A percentile compares a stretch with the other conserved stretches of the same genome.
These are phyloP conservation scores for Raffaelea deltoideospora DNA, from an alignment of 2,329 filamentous ascomycete species.

Conservation along the genomic window DNA sequence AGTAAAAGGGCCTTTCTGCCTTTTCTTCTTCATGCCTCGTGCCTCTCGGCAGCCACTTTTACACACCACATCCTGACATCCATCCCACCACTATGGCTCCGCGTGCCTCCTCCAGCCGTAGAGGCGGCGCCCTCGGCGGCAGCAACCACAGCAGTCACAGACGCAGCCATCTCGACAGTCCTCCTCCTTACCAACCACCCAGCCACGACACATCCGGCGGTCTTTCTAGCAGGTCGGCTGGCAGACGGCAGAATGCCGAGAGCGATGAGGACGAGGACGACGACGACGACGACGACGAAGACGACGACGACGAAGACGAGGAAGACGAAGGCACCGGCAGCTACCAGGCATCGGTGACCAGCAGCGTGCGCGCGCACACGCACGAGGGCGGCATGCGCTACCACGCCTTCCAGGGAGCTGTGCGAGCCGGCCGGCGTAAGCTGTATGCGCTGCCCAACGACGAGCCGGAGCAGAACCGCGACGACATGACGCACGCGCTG, in stretches of 20 bases:
- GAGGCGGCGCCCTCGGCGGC: too few species aligned
- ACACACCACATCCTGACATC: too few species aligned
- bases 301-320: conserved; percentile 11
- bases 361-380: conserved; percentile 15
- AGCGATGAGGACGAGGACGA: conserved; percentile 2
- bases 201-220: too few species aligned
- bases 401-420: conserved; percentile 16
- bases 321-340: conserved; percentile 9
- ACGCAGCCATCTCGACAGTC: too few species aligned
- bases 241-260: too few species aligned
- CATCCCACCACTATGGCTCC: too few species aligned
- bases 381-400: conserved; percentile 20
- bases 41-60: too few species aligned
- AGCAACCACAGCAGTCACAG: neutral
- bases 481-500: conserved; percentile 25
- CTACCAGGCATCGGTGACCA: conserved; percentile 15
- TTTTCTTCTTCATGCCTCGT: too few species aligned
- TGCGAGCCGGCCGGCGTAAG: neutral
- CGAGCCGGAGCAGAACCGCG: conserved; percentile 24
- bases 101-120: too few species aligned
- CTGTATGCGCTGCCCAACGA: conserved; percentile 21
- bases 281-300: conserved; percentile 10
- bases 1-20: too few species aligned
- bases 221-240: too few species aligned
- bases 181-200: too few species aligned